Percentiles rank a stretch among this genome's conserved stretches.
These are phyloP conservation scores for Coemansia sp. DNA, from an alignment of 192 early-diverging fungal genomes.

Conservation along the genomic window DNA sequence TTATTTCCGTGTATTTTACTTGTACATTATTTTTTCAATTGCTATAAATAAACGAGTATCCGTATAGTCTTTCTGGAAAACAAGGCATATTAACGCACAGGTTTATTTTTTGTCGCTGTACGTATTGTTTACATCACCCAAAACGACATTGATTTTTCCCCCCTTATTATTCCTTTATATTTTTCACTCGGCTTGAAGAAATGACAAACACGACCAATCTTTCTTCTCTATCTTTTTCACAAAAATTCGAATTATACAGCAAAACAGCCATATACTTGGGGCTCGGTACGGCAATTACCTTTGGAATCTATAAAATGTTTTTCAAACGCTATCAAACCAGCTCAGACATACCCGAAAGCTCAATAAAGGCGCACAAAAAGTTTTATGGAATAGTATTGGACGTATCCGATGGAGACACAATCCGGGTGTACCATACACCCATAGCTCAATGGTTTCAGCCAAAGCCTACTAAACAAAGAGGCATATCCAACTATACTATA, in stretches of 20 bases:
- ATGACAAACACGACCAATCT: not conserved
- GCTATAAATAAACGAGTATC: no score
- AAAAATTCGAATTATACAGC: constrained; percentile 15
- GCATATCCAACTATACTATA: constrained; percentile 33
- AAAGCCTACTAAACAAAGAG: constrained; percentile 24
- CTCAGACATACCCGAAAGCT: constrained; percentile 35
- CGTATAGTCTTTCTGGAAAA: no score
- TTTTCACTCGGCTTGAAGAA: no score
- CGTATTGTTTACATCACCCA: not conserved
- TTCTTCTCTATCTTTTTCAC: constrained; percentile 3
- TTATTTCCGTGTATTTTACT: no score
- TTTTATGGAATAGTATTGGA: constrained; percentile 41
- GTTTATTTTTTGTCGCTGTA: not conserved
- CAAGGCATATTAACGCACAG: not conserved
- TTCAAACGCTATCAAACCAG: constrained; percentile 36
- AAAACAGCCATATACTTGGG: constrained; percentile 31
- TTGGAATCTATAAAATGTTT: constrained; percentile 39
- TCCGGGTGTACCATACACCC: constrained; percentile 45
- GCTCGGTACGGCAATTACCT: constrained; percentile 11
- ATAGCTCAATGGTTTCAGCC: constrained; percentile 21
- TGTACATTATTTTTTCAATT: constrained; percentile 7
- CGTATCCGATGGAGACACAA: constrained; percentile 42
- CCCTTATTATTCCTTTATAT: not conserved
- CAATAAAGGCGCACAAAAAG: constrained; percentile 18
- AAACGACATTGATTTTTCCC: not conserved